Evolutionary conservation across 1,139 yeast species (phyloP), one percentile per base, ranked within the genome.

Genomic region (Magnusiomyces suaveolens): DNA sequence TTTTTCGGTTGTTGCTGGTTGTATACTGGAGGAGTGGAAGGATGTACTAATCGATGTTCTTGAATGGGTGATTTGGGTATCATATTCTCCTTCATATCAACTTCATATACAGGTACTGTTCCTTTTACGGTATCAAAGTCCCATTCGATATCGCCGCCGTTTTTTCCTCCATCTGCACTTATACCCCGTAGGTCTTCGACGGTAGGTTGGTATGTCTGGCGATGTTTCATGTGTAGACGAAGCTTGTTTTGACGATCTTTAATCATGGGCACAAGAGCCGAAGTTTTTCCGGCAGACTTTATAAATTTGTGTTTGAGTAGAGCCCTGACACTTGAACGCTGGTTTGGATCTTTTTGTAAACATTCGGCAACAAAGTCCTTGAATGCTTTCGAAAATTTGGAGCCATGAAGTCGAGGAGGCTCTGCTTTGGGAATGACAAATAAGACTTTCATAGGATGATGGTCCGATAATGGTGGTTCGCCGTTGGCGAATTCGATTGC

Each of bases 401-500:
- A 62, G n/a, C 77, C 80, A n/a, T 62, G 60, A 20, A 81, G 68
- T 1, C 65, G 63, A 2, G 86, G 85, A 2, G 86, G 75, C 0
- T 69, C 68, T 32, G 73, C 73, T 55, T 78, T 73, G 0, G 84
- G 83, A 46, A 81, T 81, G 46, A 71, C 67, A 60, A 80, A 78
- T 32, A 88, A 69, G 1, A 89, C 96, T 64, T 84, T 84, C 89
- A 87, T 85, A 2, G 96, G 95, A 62, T 81, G 87, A 49, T 76
- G 75, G 50, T 78, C 78, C 25, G 88, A 82, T 29, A 85, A 68
- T 2, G 96, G 96, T 0, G 96, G 96, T 60, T 81, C 85, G 0
- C 95, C 95, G 24, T 75, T 77, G n/a, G 86, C 84, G 59, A 88
- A 72, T 65, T 88, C 96, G 58, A 83, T 85, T 1, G 90, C 85